Percentiles rank a stretch among this genome's conserved stretches.
phyloP scores from a whole-genome alignment of 257 asterid genomes.

The Solanum ossicruentum region DNA sequence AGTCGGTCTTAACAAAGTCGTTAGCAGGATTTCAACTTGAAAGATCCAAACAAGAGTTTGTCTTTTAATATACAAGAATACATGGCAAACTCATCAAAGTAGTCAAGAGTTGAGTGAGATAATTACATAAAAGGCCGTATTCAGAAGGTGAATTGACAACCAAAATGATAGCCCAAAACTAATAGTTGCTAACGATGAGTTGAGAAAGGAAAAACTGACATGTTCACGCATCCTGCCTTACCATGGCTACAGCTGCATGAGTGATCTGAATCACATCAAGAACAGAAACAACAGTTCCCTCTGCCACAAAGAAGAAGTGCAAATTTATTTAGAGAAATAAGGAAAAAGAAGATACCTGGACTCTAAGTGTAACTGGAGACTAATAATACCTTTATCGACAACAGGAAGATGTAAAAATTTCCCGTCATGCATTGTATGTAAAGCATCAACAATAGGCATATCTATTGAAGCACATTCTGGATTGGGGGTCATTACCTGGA shows the following conservation, averaged over 20 bases:
- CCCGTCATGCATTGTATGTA: slow-evolving; percentile 94
- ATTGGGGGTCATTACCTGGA: slow-evolving; percentile 87
- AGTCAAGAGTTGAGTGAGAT: neutral
- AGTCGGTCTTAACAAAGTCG: neutral
- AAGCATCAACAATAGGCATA: slow-evolving; percentile 87
- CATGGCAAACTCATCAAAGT: neutral
- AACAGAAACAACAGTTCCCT: slow-evolving; percentile 69
- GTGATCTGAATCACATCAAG: slow-evolving; percentile 91
- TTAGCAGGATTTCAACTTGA: neutral
- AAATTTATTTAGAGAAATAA: neutral
- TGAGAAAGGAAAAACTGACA: neutral
- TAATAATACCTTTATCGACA: slow-evolving; percentile 59
- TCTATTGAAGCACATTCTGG: slow-evolving; percentile 89
- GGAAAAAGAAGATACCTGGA: neutral
- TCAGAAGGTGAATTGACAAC: neutral
- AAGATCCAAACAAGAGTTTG: neutral
- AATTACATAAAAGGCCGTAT: neutral
- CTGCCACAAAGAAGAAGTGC: slow-evolving; percentile 21
- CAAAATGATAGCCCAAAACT: neutral
- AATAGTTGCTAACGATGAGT: neutral
- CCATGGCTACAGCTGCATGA: slow-evolving; percentile 87
- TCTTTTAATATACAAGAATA: neutral
- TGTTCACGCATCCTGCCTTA: slow-evolving; percentile 20
- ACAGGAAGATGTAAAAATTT: slow-evolving; percentile 88
- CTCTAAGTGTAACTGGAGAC: neutral